Conservation (phyloP, 768 basidiomycete species). For the Daedaleopsis sinensis region DNA sequence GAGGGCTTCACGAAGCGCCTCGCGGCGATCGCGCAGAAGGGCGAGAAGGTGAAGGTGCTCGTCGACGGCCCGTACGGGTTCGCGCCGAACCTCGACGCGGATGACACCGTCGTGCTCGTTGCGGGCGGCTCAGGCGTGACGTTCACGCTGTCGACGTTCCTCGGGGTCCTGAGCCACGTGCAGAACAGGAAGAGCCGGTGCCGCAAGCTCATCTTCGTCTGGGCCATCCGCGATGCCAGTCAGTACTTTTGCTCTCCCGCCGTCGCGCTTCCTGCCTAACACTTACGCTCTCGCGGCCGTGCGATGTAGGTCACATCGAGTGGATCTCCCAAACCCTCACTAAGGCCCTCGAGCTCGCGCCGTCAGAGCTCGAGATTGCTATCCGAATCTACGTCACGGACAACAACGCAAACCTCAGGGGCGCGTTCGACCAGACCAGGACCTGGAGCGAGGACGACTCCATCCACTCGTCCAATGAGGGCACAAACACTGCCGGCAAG, state of each 20-base stretch:
- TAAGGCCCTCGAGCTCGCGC: slow-evolving; percentile 34
- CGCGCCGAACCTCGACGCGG: slow-evolving; percentile 43
- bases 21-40: slow-evolving; percentile 34
- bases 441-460: slow-evolving; percentile 26
- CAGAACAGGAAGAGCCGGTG: slow-evolving; percentile 30
- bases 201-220: slow-evolving; percentile 43
- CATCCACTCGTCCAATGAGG: slow-evolving; percentile 6
- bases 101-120: slow-evolving; percentile 51
- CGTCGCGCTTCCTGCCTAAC: neutral
- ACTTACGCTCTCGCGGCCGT: no score
- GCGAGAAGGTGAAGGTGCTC: slow-evolving; percentile 44
- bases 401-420: slow-evolving; percentile 3
- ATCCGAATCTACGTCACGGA: slow-evolving; percentile 46
- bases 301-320: slow-evolving; percentile 36
- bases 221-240: slow-evolving; percentile 46
- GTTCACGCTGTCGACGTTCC: slow-evolving; percentile 47
- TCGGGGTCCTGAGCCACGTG: slow-evolving; percentile 43
- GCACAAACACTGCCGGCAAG: slow-evolving; percentile 3
- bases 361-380: slow-evolving; percentile 36
- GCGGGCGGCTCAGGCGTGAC: slow-evolving; percentile 56
- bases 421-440: slow-evolving; percentile 18
- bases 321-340: slow-evolving; percentile 50
- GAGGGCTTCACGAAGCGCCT: slow-evolving; percentile 62
- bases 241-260: slow-evolving; percentile 3
- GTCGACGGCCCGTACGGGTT: slow-evolving; percentile 64